Conservation (phyloP, 2,329 filamentous ascomycete species). For the Claviceps arundinis region DNA sequence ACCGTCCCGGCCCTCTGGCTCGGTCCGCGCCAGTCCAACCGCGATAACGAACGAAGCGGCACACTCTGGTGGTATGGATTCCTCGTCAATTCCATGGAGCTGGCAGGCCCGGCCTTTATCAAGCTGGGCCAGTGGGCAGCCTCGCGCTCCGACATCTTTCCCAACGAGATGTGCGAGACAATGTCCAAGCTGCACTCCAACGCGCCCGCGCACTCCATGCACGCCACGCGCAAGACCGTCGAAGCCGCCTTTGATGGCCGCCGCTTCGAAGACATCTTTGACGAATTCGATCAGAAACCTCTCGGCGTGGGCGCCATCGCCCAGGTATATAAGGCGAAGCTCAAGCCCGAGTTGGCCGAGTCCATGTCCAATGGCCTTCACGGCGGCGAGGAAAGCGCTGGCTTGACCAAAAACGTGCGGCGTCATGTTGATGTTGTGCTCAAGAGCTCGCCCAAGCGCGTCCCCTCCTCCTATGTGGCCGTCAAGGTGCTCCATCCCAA, state of each 20-base stretch:
- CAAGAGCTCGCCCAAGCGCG: slow-evolving; percentile 72
- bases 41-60: slow-evolving; percentile 63
- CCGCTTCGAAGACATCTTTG: slow-evolving; percentile 80
- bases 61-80: slow-evolving; percentile 93
- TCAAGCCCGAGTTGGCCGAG: slow-evolving; percentile 64
- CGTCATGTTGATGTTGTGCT: slow-evolving; percentile 76
- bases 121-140: slow-evolving; percentile 99
- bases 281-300: slow-evolving; percentile 83
- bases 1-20: slow-evolving; percentile 72
- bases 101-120: slow-evolving; percentile 89
- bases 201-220: slow-evolving; percentile 79
- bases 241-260: slow-evolving; percentile 69
- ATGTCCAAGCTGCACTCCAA: slow-evolving; percentile 95
- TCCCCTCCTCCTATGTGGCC: slow-evolving; percentile 85
- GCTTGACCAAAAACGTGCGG: slow-evolving; percentile 54
- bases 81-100: slow-evolving; percentile 79
- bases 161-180: slow-evolving; percentile 75
- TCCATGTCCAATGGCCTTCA: slow-evolving; percentile 46
- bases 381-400: slow-evolving; percentile 22
- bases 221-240: slow-evolving; percentile 66
- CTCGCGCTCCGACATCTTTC: slow-evolving; percentile 91
- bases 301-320: slow-evolving; percentile 92
- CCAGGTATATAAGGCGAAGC: slow-evolving; percentile 90
- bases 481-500: slow-evolving; percentile 91
- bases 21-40: slow-evolving; percentile 47